Evolutionary conservation across 2,329 filamentous ascomycete species (phyloP).

Genomic region (Orbilia quercus): DNA sequence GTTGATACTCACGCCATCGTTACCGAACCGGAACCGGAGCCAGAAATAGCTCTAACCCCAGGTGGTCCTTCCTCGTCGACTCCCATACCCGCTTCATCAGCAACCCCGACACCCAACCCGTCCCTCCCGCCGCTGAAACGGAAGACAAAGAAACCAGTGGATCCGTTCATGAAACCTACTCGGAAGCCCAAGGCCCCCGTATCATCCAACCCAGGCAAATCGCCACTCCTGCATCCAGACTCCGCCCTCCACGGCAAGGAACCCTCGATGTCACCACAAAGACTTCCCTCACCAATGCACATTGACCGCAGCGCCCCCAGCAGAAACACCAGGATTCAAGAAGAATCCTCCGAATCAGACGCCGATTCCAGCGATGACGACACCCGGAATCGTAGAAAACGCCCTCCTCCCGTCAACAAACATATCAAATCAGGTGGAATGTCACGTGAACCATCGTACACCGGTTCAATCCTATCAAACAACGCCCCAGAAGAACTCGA

Average conservation of each 20-base stretch:
- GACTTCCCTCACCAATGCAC: constrained; percentile 48
- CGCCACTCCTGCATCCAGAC: constrained; percentile 37
- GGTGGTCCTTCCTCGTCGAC: constrained; percentile 39
- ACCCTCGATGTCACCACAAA: constrained; percentile 49
- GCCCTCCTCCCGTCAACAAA: constrained; percentile 27
- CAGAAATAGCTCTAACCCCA: constrained; percentile 35
- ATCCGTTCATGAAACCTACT: constrained; percentile 49
- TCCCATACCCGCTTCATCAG: constrained; percentile 40
- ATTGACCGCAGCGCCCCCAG: constrained; percentile 7
- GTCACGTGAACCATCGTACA: constrained; percentile 45
- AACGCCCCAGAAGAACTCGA: constrained; percentile 41
- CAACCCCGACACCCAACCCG: constrained; percentile 42
- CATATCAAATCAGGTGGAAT: constrained; percentile 36
- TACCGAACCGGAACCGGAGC: constrained; percentile 23
- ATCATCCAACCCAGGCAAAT: constrained; percentile 22
- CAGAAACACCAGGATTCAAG: constrained; percentile 26
- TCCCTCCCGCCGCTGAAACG: constrained; percentile 27
- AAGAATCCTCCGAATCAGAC: constrained; percentile 46
- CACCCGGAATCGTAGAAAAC: constrained; percentile 23
- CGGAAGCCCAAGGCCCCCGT: constrained; percentile 25
- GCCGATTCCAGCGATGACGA: constrained; percentile 44
- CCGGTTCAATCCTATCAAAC: constrained; percentile 44
- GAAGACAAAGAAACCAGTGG: constrained; percentile 27
- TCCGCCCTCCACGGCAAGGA: constrained; percentile 33
- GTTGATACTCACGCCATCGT: constrained; percentile 13